Evolutionary conservation across 2,329 filamentous ascomycete species (phyloP), one percentile per base, ranked within the genome.

Genomic region (Epichloe typhina): DNA sequence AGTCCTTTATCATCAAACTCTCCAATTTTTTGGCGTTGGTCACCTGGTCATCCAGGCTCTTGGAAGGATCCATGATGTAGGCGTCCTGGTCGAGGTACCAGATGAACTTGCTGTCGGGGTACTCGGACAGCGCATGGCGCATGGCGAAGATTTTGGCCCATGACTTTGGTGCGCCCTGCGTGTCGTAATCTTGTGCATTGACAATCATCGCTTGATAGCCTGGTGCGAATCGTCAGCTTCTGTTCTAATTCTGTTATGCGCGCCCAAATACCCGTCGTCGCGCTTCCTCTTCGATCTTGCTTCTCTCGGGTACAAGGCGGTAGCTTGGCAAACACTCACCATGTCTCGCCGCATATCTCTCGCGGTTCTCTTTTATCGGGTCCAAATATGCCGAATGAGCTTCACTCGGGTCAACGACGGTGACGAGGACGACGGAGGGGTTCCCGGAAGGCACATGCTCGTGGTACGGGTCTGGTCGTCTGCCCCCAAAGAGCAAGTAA

Each of bases 71-170:
- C 86, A 95, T 95, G 63, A 98, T 93, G 57, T 95, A 76, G 8
- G 88, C 80, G 60, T 93, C 82, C 59, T 87, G 79, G 53, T 91
- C 87, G 15, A 98, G 80, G 63, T 84, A 88, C 84, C 91, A 97
- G 64, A 97, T 77, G 65, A 83, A 95, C 46, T 77, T 82, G 54
- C 80, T 82, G 58, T 88, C 78, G 5, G 90, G 88, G 62, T 84
- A 83, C 44, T 82, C 76, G 6, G 88, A 82, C 69, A 97, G 81
- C 46, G 91, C 91, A 66, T 98, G 91, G 54, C 93, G 85, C 63
- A 94, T 74, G 7, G 91, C 87, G 54, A 91, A 87, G 49, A 97
- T 78, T 59, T 86, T 82, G 41, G 86, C 75, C 86, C 87, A 94
- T 45, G 81, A 81, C 50, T 65, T 53, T 57, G 83, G 73, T 48